Conservation (phyloP, 1,284 basidiomycete species). For the Sporisorium scitamineum region DNA sequence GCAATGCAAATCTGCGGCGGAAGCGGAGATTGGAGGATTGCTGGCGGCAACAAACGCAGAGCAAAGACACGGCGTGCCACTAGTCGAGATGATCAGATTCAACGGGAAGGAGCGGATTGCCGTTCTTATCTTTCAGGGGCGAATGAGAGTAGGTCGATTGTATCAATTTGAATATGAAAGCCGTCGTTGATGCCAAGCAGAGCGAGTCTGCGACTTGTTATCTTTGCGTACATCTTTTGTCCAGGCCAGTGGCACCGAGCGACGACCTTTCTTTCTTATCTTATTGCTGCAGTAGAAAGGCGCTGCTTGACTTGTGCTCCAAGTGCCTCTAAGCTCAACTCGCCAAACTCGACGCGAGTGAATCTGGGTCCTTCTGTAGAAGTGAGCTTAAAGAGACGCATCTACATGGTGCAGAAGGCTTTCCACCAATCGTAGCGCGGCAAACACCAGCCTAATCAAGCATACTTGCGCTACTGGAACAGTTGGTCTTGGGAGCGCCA, state of each 20-base stretch:
- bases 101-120: constrained; percentile 5
- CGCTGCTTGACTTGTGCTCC: constrained; percentile 37
- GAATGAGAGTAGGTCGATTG: constrained; percentile 5
- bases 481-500: background rate
- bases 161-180: constrained; percentile 4
- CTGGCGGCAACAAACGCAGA: background rate
- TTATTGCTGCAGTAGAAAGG: constrained; percentile 5
- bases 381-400: background rate
- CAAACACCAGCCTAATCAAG: background rate
- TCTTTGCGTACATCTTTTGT: constrained; percentile 9
- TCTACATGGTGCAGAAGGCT: background rate
- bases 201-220: constrained; percentile 7
- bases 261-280: constrained; percentile 9
- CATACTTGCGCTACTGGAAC: no score
- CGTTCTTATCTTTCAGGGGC: constrained; percentile 12
- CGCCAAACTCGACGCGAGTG: background rate
- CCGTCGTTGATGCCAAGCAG: background rate
- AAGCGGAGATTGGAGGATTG: constrained; percentile 25
- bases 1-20: constrained; percentile 8
- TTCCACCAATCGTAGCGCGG: background rate
- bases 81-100: background rate
- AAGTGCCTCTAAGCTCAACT: background rate
- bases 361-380: constrained; percentile 9
- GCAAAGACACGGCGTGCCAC: background rate
- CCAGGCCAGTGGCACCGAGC: background rate